Conservation (phyloP, 2,329 filamentous ascomycete genomes). For the Pseudocercospora macadamiae region DNA sequence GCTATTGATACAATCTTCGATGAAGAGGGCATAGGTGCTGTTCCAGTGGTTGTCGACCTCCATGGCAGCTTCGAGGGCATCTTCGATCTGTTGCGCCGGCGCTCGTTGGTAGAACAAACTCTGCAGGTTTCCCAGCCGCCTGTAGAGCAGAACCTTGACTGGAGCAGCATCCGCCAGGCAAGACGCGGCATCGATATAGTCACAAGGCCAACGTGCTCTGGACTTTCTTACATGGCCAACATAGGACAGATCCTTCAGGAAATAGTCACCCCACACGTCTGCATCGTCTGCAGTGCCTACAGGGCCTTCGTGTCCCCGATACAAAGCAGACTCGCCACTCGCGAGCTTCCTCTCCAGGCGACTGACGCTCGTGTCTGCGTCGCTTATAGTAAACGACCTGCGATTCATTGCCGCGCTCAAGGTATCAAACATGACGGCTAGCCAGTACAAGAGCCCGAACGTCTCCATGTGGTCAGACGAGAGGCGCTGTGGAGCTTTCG, state of each 20-base stretch:
- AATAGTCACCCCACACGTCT: conserved; percentile 24
- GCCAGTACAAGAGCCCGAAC: conserved; percentile 25
- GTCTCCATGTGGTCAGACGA: conserved; percentile 22
- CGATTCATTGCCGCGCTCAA: conserved; percentile 24
- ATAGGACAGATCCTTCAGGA: conserved; percentile 20
- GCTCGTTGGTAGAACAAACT: conserved; percentile 22
- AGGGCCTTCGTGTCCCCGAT: background rate
- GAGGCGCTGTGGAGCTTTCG: conserved; percentile 14
- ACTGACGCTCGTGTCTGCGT: conserved; percentile 18
- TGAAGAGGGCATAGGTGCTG: conserved; percentile 23
- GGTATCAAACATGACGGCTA: conserved; percentile 29
- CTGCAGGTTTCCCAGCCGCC: conserved; percentile 22
- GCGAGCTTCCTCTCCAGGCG: background rate
- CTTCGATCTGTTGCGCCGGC: conserved; percentile 13
- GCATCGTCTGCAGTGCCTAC: conserved; percentile 4
- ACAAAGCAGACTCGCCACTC: background rate
- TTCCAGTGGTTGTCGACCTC: conserved; percentile 27
- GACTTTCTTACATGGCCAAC: conserved; percentile 19
- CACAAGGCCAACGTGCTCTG: conserved; percentile 24
- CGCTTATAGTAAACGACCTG: conserved; percentile 19
- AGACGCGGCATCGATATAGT: conserved; percentile 23
- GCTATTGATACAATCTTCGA: conserved; percentile 23
- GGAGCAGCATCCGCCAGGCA: conserved; percentile 27
- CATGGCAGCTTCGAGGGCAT: conserved; percentile 17
- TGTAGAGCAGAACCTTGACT: conserved; percentile 26